Evolutionary conservation across 345 rosid genomes (phyloP).

Genomic region (Adansonia digitata): DNA sequence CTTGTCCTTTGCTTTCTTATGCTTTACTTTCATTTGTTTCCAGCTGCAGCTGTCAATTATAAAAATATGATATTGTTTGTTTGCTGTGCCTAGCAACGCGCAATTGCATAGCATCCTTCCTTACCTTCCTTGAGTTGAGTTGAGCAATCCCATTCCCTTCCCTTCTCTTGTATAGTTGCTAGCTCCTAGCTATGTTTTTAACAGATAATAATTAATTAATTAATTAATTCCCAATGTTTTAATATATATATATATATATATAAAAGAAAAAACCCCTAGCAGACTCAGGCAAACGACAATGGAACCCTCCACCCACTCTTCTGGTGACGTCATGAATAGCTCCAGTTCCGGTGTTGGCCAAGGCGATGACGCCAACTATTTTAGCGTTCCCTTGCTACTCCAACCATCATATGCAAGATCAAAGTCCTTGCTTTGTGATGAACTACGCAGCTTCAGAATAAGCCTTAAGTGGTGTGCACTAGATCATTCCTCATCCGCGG

Average conservation of each 20-base stretch:
- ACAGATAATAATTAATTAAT: no score
- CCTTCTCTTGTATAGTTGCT: background rate
- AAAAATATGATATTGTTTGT: no score
- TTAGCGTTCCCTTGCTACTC: constrained; percentile 23
- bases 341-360: background rate
- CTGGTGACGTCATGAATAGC: background rate
- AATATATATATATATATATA: no score
- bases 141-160: background rate
- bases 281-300: no score
- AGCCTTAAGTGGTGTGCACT: constrained; percentile 66
- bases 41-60: no score
- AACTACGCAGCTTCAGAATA: constrained; percentile 43
- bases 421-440: constrained; percentile 37
- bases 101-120: no score
- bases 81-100: no score
- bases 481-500: constrained; percentile 54
- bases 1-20: no score
- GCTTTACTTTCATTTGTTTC: background rate
- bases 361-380: background rate
- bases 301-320: background rate
- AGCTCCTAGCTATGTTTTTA: no score
- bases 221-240: background rate
- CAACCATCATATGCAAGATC: constrained; percentile 32
- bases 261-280: no score
- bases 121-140: no score